Base-by-base conservation (phyloP, 768 basidiomycete species). In the Leccinum variicolor region DNA sequence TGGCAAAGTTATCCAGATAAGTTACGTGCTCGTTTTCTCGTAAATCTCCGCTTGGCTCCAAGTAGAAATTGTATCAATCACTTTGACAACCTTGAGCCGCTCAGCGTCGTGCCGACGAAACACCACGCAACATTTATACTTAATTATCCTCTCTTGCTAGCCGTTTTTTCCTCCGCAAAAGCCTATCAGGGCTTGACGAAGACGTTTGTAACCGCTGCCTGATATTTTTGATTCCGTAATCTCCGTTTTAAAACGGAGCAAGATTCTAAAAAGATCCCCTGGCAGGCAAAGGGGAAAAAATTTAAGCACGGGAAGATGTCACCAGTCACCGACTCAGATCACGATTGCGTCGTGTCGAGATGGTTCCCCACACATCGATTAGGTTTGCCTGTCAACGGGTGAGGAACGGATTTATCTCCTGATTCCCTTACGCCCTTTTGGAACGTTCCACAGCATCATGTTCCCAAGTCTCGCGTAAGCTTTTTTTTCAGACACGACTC, bases 111-210 rank as follows among this genome's bases (percentile, higher is more conserved):
- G 50, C 26, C 43, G 33, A 53, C 57, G 33, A 54, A 29, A 41
- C 43, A 31, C 47, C 50, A 25, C 14, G 14, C 36, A 48, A 51
- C 17, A 21, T 28, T 58, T 64, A 61, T n/a, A 15, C 15, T 15
- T 54, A 62, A 69, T 70, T 55, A 64, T 61, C 50, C 53, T 54
- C 51, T 34, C 29, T 52, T 48, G 54, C 62, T 61, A 60, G 43
- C 54, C 55, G 55, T 31, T 59, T 64, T 41, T 41, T 41, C 39
- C 64, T 69, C 71, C 71, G 71, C 57, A 64, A 72, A 72, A 63
- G 71, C 71, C 71, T 72, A 72, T 72, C 71, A 71, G 52, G 58
- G 62, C 54, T 56, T 59, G 61, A 61, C 64, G 61, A 61, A 60
- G 50, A 53, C 15, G 36, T 29, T 36, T 34, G 48, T 57, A 28